Evolutionary conservation across 1,139 yeast species (phyloP), one percentile per base, ranked within the genome.

Genomic region (Diutina scorzettiae): DNA sequence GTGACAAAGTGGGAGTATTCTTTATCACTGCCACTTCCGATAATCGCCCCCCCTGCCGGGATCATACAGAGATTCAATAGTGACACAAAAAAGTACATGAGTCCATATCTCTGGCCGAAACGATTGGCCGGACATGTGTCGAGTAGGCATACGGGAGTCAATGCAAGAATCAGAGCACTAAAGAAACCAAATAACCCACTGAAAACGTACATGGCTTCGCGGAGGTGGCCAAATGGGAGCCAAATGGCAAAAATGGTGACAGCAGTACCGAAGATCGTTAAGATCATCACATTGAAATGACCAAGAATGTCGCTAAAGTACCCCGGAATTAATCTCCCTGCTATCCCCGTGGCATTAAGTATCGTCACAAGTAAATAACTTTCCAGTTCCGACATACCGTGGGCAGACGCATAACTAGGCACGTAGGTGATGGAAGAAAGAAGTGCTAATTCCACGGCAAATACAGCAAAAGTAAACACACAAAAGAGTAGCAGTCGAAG

Each of bases 321-420:
- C 0, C 70, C 70, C 1, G 71, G 71, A 5, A 62, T 45, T 45
- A 62, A 53, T 44, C 73, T 51, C 1, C 73, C 73, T 3, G 59
- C 45, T 1, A 66, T 54, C 0, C 73, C 73, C 2, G 61, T 51
- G 8, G 63, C 66, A 48, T 66, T 67, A 56, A 64, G 63, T 3
- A 66, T 54, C 0, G 72, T 64, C 42, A 67, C 54, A 29, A 73
- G 53, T 37, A 66, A 50, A 47, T 69, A 73, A 1, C 79, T 61
- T n/a, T 60, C 56, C 7, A 62, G 54, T 24, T 63, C 60, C 32
- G 62, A 50, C 30, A 69, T 55, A 0, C 74, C 74, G 29, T 61
- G 58, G 18, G 59, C 55, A 8, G 73, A 53, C 1, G 77, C 75
- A 49, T 72, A 76, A 1, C 76, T 66, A 3, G 78, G 60, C 44